Evolutionary conservation across 768 basidiomycete genomes (phyloP).

Genomic region (Bullera alba): DNA sequence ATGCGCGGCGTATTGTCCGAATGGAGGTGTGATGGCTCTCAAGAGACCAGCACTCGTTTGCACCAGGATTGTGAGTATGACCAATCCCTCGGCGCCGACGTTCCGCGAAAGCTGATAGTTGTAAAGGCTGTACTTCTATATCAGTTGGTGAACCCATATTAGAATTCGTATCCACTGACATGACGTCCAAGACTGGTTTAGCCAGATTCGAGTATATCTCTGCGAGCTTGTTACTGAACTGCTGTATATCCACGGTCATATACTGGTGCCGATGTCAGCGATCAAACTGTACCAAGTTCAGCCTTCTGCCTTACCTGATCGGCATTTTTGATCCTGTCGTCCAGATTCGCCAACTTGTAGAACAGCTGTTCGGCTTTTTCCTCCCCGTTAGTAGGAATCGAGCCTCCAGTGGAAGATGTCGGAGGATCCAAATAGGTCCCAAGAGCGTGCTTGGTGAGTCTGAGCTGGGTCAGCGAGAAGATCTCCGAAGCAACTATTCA

Average conservation of each 20-base stretch:
- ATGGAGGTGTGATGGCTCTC: constrained; percentile 78
- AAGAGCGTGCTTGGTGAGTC: constrained; percentile 76
- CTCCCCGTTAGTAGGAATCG: constrained; percentile 35
- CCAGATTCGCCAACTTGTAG: constrained; percentile 90
- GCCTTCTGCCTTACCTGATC: constrained; percentile 60
- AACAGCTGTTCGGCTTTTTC: constrained; percentile 73
- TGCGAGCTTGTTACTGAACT: constrained; percentile 80
- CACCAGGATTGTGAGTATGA: constrained; percentile 73
- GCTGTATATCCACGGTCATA: constrained; percentile 93
- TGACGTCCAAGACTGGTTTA: constrained; percentile 74
- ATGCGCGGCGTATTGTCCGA: constrained; percentile 81
- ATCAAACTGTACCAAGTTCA: neutral
- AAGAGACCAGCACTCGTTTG: constrained; percentile 79
- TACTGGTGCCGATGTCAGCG: constrained; percentile 51
- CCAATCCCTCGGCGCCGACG: constrained; percentile 85
- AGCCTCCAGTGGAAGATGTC: neutral
- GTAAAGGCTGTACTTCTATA: constrained; percentile 62
- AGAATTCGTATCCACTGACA: constrained; percentile 20
- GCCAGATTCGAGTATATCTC: constrained; percentile 88
- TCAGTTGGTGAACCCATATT: neutral
- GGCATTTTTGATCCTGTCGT: constrained; percentile 91
- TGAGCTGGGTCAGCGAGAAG: constrained; percentile 1
- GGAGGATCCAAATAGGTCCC: constrained; percentile 63
- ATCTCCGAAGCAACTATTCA: constrained; percentile 56
- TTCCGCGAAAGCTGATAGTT: constrained; percentile 91